These are phyloP conservation scores for Cerrena zonata DNA, from an alignment of 1,284 basidiomycete species.

Conservation along the genomic window DNA sequence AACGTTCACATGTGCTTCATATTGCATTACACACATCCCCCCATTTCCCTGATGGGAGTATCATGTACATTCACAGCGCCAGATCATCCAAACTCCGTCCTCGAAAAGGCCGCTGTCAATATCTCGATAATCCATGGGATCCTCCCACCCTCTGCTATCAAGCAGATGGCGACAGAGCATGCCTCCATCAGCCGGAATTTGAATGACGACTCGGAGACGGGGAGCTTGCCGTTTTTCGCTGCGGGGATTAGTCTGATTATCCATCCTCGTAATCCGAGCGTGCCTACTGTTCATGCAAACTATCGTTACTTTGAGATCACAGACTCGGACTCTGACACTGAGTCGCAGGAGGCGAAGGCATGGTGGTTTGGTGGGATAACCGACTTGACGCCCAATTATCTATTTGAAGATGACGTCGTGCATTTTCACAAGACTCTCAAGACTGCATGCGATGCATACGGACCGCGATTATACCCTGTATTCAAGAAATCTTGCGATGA, in stretches of 20 bases:
- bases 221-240: conserved; percentile 84
- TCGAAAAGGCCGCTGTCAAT: conserved; percentile 97
- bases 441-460: conserved; percentile 71
- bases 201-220: conserved; percentile 57
- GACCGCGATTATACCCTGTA: conserved; percentile 63
- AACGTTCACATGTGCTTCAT: no score
- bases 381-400: conserved; percentile 91
- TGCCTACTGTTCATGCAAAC: conserved; percentile 92
- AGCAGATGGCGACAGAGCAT: conserved; percentile 93
- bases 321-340: conserved; percentile 34
- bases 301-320: conserved; percentile 96
- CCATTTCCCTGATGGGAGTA: no score
- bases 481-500: conserved; percentile 98
- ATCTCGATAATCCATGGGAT: conserved; percentile 87
- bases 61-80: conserved; percentile 83
- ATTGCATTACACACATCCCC: no score
- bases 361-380: conserved; percentile 99
- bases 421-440: conserved; percentile 86
- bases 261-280: conserved; percentile 88
- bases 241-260: conserved; percentile 89
- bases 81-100: conserved; percentile 40
- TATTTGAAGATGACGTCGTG: conserved; percentile 80
- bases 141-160: conserved; percentile 83
- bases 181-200: no score
- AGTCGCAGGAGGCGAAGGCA: conserved; percentile 52